Percentiles rank a stretch among this genome's conserved stretches.
Evolutionary conservation across 129 eudicot genomes (phyloP).

Genomic region (Oenanthe sinensis): DNA sequence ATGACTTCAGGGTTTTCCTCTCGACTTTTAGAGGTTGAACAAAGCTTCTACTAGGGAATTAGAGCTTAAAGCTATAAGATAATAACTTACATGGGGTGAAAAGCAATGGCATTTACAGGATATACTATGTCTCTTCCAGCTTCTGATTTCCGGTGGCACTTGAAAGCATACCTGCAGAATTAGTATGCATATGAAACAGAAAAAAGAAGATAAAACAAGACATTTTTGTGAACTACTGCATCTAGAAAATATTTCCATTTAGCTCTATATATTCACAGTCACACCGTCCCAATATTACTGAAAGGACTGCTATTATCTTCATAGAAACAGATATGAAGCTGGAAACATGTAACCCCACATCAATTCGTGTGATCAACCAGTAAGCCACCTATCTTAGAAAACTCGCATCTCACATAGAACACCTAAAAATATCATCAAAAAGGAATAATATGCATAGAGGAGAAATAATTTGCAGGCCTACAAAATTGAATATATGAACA

Average conservation of each 20-base stretch:
- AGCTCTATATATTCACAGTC: not conserved
- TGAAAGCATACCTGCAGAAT: conserved; percentile 80
- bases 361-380: not conserved
- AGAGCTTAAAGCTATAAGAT: not conserved
- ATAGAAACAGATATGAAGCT: not conserved
- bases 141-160: conserved; percentile 93
- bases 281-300: not conserved
- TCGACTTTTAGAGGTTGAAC: not conserved
- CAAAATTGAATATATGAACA: not conserved
- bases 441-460: not conserved
- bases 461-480: not conserved
- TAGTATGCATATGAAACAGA: conserved; percentile 13
- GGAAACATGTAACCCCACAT: not conserved
- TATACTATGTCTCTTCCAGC: conserved; percentile 92
- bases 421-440: not conserved
- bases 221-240: not conserved
- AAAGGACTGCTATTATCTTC: not conserved
- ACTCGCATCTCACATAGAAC: not conserved
- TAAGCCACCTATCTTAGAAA: not conserved
- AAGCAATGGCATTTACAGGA: conserved; percentile 92
- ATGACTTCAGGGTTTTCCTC: not conserved
- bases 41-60: not conserved
- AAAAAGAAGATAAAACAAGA: not conserved
- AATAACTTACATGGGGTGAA: conserved; percentile 85
- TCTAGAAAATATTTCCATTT: not conserved